phyloP scores from a whole-genome alignment of 2,329 filamentous ascomycete species.

The Venturia oleaginea region DNA sequence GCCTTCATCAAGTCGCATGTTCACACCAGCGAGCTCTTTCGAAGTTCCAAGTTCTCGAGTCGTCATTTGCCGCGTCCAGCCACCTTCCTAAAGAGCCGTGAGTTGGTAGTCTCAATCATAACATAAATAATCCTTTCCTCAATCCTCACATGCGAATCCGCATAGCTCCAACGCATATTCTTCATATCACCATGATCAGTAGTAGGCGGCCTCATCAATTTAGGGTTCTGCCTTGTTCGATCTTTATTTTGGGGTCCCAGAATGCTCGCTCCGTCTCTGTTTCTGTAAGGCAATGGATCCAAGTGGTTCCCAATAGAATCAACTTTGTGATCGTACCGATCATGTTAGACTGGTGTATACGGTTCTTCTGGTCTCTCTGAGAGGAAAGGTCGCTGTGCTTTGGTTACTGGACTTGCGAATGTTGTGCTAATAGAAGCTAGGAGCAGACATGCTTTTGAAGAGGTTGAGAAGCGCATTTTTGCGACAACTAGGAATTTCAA shows the following conservation, averaged over 20 bases:
- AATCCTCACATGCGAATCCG: conserved; percentile 38
- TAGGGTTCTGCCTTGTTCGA: conserved; percentile 60
- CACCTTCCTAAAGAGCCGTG: conserved; percentile 40
- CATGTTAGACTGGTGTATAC: conserved; percentile 50
- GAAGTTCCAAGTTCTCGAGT: conserved; percentile 55
- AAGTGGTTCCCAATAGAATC: conserved; percentile 51
- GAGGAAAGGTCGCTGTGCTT: not conserved
- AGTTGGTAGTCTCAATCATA: not conserved
- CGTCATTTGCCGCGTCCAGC: conserved; percentile 69
- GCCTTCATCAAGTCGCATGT: conserved; percentile 68
- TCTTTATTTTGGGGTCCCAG: conserved; percentile 61
- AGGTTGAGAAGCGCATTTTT: not conserved
- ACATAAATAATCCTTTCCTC: conserved; percentile 33
- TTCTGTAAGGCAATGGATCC: conserved; percentile 50
- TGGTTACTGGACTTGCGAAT: not conserved
- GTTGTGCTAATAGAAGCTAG: not conserved
- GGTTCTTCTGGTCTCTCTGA: conserved; percentile 29
- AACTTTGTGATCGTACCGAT: conserved; percentile 54
- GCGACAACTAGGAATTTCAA: not conserved
- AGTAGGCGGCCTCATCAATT: conserved; percentile 61
- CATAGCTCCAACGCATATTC: conserved; percentile 60
- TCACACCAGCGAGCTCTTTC: conserved; percentile 65
- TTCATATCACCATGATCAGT: conserved; percentile 62
- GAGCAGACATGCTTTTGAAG: not conserved
- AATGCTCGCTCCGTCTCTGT: conserved; percentile 54